phyloP scores from a whole-genome alignment of 116 monocot genomes.

The Posidonia oceanica region DNA sequence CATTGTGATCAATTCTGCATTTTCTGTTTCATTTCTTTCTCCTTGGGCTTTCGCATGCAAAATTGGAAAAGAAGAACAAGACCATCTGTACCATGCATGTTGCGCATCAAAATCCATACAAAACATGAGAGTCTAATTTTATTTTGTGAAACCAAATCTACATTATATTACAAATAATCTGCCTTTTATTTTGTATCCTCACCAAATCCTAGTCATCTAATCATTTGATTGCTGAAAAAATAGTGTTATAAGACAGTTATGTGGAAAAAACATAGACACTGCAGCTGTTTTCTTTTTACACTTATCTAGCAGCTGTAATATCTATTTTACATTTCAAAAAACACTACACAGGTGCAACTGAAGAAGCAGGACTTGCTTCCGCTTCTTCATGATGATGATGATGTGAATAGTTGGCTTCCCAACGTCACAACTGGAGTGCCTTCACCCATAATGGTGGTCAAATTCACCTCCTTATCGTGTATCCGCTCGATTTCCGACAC shows the following conservation, averaged over 20 bases:
- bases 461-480: constrained; percentile 68
- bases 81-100: too few species aligned
- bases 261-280: background rate
- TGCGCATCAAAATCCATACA: too few species aligned
- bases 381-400: constrained; percentile 8
- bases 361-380: background rate
- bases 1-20: too few species aligned
- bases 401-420: constrained; percentile 79
- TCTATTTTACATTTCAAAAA: constrained; percentile 3
- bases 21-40: too few species aligned
- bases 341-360: constrained; percentile 4
- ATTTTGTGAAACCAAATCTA: too few species aligned
- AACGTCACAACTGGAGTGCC: constrained; percentile 62
- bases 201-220: background rate
- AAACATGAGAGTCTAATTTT: too few species aligned
- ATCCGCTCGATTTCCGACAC: constrained; percentile 62
- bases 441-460: constrained; percentile 81
- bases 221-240: constrained; percentile 2
- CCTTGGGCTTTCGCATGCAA: too few species aligned
- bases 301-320: constrained; percentile 17
- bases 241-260: background rate
- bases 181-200: too few species aligned
- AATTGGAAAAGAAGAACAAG: too few species aligned
- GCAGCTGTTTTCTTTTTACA: constrained; percentile 14
- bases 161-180: too few species aligned